Evolutionary conservation across 176 grass and related monocot genomes (phyloP).

Genomic region (Melocanna baccifera): DNA sequence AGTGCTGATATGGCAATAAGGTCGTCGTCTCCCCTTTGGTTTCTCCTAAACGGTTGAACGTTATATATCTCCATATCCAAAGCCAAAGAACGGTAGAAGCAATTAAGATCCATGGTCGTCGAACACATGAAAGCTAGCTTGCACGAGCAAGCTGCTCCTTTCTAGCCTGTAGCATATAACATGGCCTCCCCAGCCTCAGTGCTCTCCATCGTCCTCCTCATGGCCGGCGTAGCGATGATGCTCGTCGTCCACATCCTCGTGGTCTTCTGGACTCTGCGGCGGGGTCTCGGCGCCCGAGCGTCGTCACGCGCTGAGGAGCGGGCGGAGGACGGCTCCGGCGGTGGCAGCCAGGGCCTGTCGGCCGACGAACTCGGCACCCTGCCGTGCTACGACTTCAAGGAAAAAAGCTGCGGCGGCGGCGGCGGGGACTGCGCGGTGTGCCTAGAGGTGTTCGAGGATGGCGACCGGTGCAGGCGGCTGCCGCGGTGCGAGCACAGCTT

Average conservation of each 20-base stretch:
- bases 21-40: conserved; percentile 7
- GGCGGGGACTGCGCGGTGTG: conserved; percentile 53
- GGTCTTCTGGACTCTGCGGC: conserved; percentile 20
- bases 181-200: not conserved
- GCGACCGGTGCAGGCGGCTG: conserved; percentile 52
- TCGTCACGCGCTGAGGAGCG: not conserved
- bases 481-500: conserved; percentile 67
- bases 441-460: conserved; percentile 44
- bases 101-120: conserved; percentile 1
- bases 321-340: not conserved
- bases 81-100: conserved; percentile 8
- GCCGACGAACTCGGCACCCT: conserved; percentile 37
- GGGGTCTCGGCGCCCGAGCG: not conserved
- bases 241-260: conserved; percentile 31
- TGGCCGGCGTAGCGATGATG: conserved; percentile 23
- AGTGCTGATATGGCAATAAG: not conserved
- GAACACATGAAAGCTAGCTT: not conserved
- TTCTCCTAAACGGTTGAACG: not conserved
- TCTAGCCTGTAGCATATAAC: not conserved
- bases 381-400: conserved; percentile 46
- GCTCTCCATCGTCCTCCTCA: conserved; percentile 30
- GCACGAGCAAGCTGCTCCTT: not conserved
- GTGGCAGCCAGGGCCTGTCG: conserved; percentile 30
- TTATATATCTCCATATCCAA: conserved; percentile 21
- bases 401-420: not conserved